These are phyloP conservation scores for Ophiobolus disseminans DNA, from an alignment of 2,329 filamentous ascomycete genomes.

Conservation along the genomic window DNA sequence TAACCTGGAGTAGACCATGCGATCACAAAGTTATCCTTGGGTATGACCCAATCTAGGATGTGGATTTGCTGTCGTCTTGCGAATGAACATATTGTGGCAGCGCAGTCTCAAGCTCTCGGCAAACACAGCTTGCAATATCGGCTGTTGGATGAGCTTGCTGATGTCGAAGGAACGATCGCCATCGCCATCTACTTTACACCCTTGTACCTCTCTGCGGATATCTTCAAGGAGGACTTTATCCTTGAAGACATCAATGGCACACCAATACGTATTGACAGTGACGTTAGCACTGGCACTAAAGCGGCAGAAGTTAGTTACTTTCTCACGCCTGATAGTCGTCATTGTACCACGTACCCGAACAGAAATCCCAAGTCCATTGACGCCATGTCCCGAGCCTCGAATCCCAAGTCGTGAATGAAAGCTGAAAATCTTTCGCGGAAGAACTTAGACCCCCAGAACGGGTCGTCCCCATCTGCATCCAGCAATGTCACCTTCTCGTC, in stretches of 20 bases:
- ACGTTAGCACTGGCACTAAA: slow-evolving; percentile 9
- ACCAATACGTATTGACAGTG: slow-evolving; percentile 22
- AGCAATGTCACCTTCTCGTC: slow-evolving; percentile 21
- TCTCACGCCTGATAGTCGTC: background rate
- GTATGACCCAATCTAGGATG: slow-evolving; percentile 36
- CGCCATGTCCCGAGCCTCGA: slow-evolving; percentile 10
- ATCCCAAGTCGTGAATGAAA: slow-evolving; percentile 9
- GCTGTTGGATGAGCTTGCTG: slow-evolving; percentile 6
- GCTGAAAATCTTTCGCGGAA: slow-evolving; percentile 8
- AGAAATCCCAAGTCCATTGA: slow-evolving; percentile 14
- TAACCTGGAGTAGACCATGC: slow-evolving; percentile 35
- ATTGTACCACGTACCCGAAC: slow-evolving; percentile 3
- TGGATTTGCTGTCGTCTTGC: slow-evolving; percentile 28
- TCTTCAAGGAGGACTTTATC: slow-evolving; percentile 20
- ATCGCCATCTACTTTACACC: slow-evolving; percentile 1
- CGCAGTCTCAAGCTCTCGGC: slow-evolving; percentile 45
- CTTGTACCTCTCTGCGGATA: slow-evolving; percentile 9
- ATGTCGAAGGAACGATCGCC: slow-evolving; percentile 20
- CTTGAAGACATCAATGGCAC: slow-evolving; percentile 30
- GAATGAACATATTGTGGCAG: slow-evolving; percentile 20
- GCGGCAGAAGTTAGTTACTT: background rate
- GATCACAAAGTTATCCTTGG: slow-evolving; percentile 32
- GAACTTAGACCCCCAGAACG: slow-evolving; percentile 14
- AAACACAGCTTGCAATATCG: slow-evolving; percentile 47
- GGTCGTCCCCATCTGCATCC: slow-evolving; percentile 9